Base-by-base conservation (phyloP, 2,329 filamentous ascomycete genomes). In the Alternaria rosae region DNA sequence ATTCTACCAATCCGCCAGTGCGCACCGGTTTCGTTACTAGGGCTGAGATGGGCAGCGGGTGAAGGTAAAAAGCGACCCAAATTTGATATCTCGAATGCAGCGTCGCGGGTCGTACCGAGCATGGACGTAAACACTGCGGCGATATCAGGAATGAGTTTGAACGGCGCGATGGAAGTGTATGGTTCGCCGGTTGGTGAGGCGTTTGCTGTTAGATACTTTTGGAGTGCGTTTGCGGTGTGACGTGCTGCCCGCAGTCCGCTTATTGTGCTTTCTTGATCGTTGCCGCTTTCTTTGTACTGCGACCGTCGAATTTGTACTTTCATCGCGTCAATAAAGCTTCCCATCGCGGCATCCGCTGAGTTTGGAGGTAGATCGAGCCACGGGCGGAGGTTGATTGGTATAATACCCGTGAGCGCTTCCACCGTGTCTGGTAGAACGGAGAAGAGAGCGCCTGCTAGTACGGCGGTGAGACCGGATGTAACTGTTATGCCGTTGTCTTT, bases 21-120 rank as follows among this genome's bases (percentile, higher is more conserved):
- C 1, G 30, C 42, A 23, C 23, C 17, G 1, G n/a, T 23, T 13
- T 44, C 38, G 6, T n/a, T 4, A 15, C 15, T 15, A n/a, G 0
- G 1, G 0, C 13, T 13, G 9, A n/a, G 13, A 2, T 9, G 3
- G 4, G 8, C 6, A 15, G 30, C 30, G 6, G n/a, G n/a, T n/a
- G n/a, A n/a, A n/a, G n/a, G n/a, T n/a, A n/a, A n/a, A n/a, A n/a
- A 69, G 4, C 73, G 62, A 0, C 82, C 82, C 7, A 84, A 57
- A 67, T 84, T 84, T 0, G 82, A 83, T 9, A 84, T 67, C 61
- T 84, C 82, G 45, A 81, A 82, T 7, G 75, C 78, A 21, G 71
- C 68, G 5, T 70, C 74, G 10, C 82, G 72, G 1, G 72, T 64
- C 26, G 78, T 77, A 3, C 81, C 81, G 5, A 83, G 17, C 55